Evolutionary conservation across 2,329 filamentous ascomycete genomes (phyloP).

Genomic region (Salinomyces thailandicus): DNA sequence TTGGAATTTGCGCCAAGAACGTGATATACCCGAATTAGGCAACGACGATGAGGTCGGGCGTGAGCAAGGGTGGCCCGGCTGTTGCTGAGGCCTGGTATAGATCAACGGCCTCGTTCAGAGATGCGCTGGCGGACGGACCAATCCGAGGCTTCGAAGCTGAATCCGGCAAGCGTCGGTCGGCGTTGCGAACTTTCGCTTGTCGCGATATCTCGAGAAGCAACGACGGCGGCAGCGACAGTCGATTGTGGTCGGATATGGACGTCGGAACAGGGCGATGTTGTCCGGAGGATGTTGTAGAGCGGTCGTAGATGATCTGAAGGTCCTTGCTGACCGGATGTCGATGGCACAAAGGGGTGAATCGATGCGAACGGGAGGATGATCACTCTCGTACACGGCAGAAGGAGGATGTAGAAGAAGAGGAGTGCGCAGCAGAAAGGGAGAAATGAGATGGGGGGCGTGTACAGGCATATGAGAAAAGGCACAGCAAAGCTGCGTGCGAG

Average conservation of each 20-base stretch:
- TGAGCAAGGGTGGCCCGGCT: no score
- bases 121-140: no score
- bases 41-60: not conserved
- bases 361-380: constrained; percentile 3
- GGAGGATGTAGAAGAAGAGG: constrained; percentile 6
- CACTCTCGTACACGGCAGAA: constrained; percentile 2
- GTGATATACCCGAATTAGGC: constrained; percentile 6
- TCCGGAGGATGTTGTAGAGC: no score
- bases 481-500: not conserved
- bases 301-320: no score
- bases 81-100: no score
- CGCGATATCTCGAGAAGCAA: no score
- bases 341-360: constrained; percentile 4
- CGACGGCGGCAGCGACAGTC: constrained; percentile 1
- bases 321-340: constrained; percentile 2
- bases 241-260: no score
- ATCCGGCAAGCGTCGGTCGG: no score
- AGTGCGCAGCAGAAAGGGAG: not conserved
- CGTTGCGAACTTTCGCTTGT: no score
- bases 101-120: no score
- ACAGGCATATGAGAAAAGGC: not conserved
- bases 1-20: constrained; percentile 8
- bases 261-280: no score
- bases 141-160: constrained; percentile 3
- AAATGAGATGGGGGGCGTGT: not conserved